Evolutionary conservation across 208 protist genomes (phyloP).

Genomic region (Blastocrithidia nonstop): DNA sequence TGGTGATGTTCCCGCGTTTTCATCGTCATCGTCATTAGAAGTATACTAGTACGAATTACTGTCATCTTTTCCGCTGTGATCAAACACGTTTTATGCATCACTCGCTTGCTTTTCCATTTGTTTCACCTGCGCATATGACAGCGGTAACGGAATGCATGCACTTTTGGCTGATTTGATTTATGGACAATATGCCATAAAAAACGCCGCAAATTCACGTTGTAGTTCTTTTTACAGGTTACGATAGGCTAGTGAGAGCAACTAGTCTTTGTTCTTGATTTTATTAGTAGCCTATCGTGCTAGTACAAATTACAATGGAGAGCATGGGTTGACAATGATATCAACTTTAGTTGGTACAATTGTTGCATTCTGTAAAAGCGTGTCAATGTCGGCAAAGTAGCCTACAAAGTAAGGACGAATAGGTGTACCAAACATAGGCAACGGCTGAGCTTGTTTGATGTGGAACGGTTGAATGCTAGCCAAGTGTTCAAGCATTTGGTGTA

Average conservation of each 20-base stretch:
- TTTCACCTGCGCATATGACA: conserved; percentile 8
- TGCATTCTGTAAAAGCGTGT: conserved; percentile 79
- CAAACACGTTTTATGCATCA: not conserved
- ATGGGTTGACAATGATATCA: conserved; percentile 73
- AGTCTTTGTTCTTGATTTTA: conserved; percentile 48
- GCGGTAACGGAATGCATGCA: conserved; percentile 50
- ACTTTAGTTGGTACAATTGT: conserved; percentile 72
- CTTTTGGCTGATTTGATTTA: conserved; percentile 46
- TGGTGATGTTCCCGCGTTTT: too few species aligned
- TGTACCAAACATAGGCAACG: conserved; percentile 60
- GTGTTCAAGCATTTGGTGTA: not conserved
- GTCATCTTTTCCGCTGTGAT: not conserved
- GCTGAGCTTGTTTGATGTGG: conserved; percentile 36
- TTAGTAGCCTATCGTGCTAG: conserved; percentile 68
- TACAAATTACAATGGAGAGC: conserved; percentile 73
- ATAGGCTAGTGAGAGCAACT: conserved; percentile 53
- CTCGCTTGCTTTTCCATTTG: conserved; percentile 1
- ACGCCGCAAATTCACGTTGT: conserved; percentile 54
- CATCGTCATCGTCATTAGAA: not conserved
- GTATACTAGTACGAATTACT: conserved; percentile 3
- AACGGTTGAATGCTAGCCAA: conserved; percentile 43
- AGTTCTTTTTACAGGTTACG: conserved; percentile 58
- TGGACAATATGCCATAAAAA: conserved; percentile 41
- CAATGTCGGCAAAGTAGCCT: conserved; percentile 76
- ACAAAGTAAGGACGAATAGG: conserved; percentile 48